Percentiles rank a stretch among this genome's conserved stretches.
These are phyloP conservation scores for Lepidium campestre DNA, from an alignment of 441 rosid genomes.

Conservation along the genomic window DNA sequence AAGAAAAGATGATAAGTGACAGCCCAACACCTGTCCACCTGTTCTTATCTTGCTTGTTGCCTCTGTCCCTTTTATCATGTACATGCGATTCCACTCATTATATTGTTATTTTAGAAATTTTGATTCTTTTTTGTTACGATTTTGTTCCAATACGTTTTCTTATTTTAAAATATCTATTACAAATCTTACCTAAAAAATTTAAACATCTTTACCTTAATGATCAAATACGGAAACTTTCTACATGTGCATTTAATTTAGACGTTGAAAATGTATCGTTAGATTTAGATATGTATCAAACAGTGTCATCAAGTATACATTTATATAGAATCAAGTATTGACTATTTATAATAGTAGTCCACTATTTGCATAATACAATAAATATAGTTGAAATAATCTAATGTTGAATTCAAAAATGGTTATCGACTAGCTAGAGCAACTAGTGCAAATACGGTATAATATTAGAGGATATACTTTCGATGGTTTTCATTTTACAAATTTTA, in stretches of 20 bases:
- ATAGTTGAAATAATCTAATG: constrained; percentile 1
- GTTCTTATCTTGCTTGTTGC: too few species aligned
- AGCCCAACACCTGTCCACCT: constrained; percentile 18
- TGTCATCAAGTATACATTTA: neutral
- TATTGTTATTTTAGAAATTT: neutral
- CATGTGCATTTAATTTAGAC: constrained; percentile 3
- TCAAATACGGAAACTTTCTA: constrained; percentile 15
- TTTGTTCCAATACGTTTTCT: neutral
- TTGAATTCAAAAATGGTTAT: neutral
- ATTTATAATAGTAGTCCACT: neutral
- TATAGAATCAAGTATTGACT: constrained; percentile 8
- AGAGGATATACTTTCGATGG: neutral
- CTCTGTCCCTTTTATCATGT: constrained; percentile 21
- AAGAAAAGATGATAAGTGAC: constrained; percentile 24
- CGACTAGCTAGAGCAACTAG: neutral
- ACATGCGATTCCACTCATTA: constrained; percentile 6
- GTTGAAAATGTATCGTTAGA: constrained; percentile 3
- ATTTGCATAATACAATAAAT: neutral
- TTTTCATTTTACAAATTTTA: neutral
- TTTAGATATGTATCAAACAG: constrained; percentile 7
- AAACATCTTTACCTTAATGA: neutral
- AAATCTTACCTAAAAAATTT: constrained; percentile 7
- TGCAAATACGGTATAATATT: neutral
- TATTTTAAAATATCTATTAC: neutral
- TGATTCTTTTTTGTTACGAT: neutral